Conservation (phyloP, 2,329 filamentous ascomycete species). For the Pestalotiopsis sp. region DNA sequence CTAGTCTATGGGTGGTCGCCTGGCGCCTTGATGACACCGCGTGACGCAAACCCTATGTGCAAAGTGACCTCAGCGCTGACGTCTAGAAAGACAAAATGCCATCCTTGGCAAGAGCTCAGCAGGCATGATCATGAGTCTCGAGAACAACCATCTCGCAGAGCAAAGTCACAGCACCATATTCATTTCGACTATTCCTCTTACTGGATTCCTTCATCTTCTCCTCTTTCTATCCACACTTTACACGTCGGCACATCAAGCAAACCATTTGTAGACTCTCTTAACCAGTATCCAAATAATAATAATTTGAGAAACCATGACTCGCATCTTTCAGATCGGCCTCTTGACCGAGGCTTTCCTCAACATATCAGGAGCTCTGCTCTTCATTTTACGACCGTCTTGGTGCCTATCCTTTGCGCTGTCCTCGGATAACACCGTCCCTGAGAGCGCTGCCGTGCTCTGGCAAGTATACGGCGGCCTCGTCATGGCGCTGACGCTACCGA, state of each 20-base stretch:
- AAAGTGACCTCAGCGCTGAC: neutral
- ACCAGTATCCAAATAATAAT: neutral
- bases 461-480: constrained; percentile 23
- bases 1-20: too few species aligned
- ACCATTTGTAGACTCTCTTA: neutral
- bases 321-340: constrained; percentile 18
- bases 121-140: neutral
- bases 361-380: constrained; percentile 16
- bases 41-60: neutral
- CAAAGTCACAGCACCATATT: neutral
- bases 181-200: too few species aligned
- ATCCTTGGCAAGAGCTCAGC: neutral
- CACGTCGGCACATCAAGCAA: neutral
- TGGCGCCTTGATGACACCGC: neutral
- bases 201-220: too few species aligned
- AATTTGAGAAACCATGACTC: constrained; percentile 14
- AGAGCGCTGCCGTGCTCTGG: constrained; percentile 19
- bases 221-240: too few species aligned
- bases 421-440: constrained; percentile 12
- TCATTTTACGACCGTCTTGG: constrained; percentile 19
- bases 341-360: constrained; percentile 21
- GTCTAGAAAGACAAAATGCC: neutral
- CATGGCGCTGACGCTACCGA: constrained; percentile 19
- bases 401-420: constrained; percentile 19
- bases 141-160: neutral